A percentile compares a stretch with the other conserved stretches of the same genome.
These are phyloP conservation scores for Amanita exitialis DNA, from an alignment of 768 basidiomycete species.

Conservation along the genomic window DNA sequence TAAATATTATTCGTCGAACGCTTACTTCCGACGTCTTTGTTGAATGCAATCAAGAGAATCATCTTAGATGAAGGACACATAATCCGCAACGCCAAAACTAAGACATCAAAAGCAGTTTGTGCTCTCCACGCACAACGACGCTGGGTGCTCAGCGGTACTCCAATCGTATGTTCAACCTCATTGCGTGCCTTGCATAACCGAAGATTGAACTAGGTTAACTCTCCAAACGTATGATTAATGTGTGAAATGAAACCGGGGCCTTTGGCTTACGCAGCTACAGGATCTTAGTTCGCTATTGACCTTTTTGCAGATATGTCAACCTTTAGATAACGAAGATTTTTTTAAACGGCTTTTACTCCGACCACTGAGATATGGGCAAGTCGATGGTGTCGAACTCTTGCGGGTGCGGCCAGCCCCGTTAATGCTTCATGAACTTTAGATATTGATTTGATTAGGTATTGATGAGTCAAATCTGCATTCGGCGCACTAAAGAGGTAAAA, in stretches of 20 bases:
- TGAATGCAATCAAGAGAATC: conserved; percentile 37
- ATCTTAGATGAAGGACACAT: conserved; percentile 86
- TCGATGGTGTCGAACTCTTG: conserved; percentile 60
- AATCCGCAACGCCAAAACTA: conserved; percentile 80
- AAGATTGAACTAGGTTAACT: conserved; percentile 51
- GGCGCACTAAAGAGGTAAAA: conserved; percentile 70
- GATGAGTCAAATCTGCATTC: conserved; percentile 71
- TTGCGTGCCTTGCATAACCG: background rate
- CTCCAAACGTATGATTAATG: conserved; percentile 41
- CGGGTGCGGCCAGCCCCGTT: conserved; percentile 33
- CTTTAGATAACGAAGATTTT: conserved; percentile 75
- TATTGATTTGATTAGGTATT: conserved; percentile 36
- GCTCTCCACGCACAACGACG: conserved; percentile 59
- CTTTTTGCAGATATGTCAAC: conserved; percentile 79
- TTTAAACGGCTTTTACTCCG: conserved; percentile 74
- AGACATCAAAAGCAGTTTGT: conserved; percentile 66
- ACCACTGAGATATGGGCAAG: conserved; percentile 62
- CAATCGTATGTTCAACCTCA: conserved; percentile 53
- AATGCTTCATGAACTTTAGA: background rate
- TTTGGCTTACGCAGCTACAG: conserved; percentile 21
- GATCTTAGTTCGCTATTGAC: conserved; percentile 82
- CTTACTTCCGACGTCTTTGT: background rate
- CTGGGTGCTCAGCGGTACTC: conserved; percentile 80
- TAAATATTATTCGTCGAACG: conserved; percentile 13
- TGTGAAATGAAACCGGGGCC: background rate